Conservation (phyloP, 805 yeast species). For the Candida yuanshanica region DNA sequence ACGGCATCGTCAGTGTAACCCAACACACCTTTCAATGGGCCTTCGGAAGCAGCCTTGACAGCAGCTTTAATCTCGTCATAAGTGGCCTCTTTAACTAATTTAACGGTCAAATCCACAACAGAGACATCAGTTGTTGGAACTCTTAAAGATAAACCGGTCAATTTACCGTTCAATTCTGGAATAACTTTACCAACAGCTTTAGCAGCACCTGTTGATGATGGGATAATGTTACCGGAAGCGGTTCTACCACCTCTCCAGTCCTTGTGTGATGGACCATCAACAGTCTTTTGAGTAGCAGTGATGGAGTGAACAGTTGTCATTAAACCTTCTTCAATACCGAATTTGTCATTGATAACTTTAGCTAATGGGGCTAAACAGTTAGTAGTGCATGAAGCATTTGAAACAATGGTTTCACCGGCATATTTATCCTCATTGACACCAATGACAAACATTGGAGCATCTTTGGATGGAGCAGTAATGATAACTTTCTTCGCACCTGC, state of each 20-base stretch:
- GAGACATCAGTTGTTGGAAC: slow-evolving; percentile 72
- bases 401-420: slow-evolving; percentile 52
- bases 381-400: slow-evolving; percentile 72
- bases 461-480: slow-evolving; percentile 67
- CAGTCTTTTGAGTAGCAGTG: slow-evolving; percentile 70
- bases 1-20: slow-evolving; percentile 70
- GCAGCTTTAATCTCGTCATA: slow-evolving; percentile 60
- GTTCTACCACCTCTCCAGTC: slow-evolving; percentile 82
- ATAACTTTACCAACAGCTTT: slow-evolving; percentile 73
- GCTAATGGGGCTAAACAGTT: slow-evolving; percentile 73
- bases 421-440: slow-evolving; percentile 64
- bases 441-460: slow-evolving; percentile 69
- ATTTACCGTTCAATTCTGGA: slow-evolving; percentile 65
- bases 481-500: slow-evolving; percentile 73
- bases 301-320: slow-evolving; percentile 72
- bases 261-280: slow-evolving; percentile 73
- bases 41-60: slow-evolving; percentile 54
- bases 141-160: slow-evolving; percentile 71
- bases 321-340: slow-evolving; percentile 68
- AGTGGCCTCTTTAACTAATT: slow-evolving; percentile 50
- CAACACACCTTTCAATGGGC: slow-evolving; percentile 54
- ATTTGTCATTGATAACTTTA: slow-evolving; percentile 58
- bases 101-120: slow-evolving; percentile 66
- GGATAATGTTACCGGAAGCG: slow-evolving; percentile 70
- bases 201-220: slow-evolving; percentile 74